Base-by-base conservation (phyloP, 441 rosid genomes). In the Francoa sonchifolia region DNA sequence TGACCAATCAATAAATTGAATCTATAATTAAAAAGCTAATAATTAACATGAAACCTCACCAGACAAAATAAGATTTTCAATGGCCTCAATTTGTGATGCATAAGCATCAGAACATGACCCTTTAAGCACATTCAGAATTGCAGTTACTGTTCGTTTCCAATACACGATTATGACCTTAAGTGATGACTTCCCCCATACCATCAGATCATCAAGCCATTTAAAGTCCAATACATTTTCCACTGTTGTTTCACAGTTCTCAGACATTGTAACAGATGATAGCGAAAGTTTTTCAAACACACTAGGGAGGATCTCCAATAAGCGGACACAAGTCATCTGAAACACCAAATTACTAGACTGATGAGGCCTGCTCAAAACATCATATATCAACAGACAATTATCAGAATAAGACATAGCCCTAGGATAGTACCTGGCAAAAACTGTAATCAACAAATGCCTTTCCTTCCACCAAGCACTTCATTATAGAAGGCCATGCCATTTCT, bases 251-350 rank as follows among this genome's bases (percentile, higher is more conserved):
- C 69, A 59, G 61, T 44, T 57, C 55, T 32, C 55, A 47, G 67
- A 62, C 18, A 40, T 50, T 27, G 42, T 50, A 45, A 6, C 20
- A 45, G 33, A 42, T 44, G 68, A 54, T 51, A 56, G 71, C 57
- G 50, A 50, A 53, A 83, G 75, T 53, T 59, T 83, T 57, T 71
- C 77, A 50, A 77, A 55, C 52, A 79, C 57, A 47, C 72, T 68
- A 57, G 94, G 99, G 53, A 87, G 74, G 41, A 83, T 78, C 80
- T 92, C 97, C 46, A 92, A 89, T 50, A 81, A 45, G 21, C 99
- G 92, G 15, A 92, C 83, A 65, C 92, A 92, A 59, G 94, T 81
- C 94, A 87, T 87, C 99, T 92, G 79, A 45, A 65, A 70, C 45
- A 53, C 49, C 32, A 47, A 52, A 45, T 47, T 10, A 39, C 3